phyloP scores from a whole-genome alignment of 2,329 filamentous ascomycete genomes.

The Hymenoscyphus repandus region DNA sequence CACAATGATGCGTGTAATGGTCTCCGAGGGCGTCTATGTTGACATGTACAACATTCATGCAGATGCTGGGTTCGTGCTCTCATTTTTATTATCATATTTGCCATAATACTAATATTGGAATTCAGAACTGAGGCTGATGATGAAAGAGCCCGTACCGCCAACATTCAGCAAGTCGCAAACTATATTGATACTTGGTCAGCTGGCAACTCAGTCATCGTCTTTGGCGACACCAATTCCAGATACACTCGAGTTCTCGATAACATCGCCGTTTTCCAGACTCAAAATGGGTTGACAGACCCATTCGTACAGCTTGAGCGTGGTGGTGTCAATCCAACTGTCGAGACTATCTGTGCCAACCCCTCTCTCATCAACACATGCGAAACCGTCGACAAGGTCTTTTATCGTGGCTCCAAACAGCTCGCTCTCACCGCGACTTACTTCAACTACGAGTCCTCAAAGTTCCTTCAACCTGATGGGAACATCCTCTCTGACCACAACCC shows the following conservation, averaged over 20 bases:
- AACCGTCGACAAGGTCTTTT: constrained; percentile 60
- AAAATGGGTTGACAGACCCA: constrained; percentile 50
- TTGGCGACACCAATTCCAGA: constrained; percentile 61
- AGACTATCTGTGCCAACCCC: constrained; percentile 52
- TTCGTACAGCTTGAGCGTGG: constrained; percentile 52
- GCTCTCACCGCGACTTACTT: constrained; percentile 44
- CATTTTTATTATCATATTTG: not conserved
- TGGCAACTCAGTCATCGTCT: constrained; percentile 58
- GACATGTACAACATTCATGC: constrained; percentile 64
- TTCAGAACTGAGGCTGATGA: constrained; percentile 42
- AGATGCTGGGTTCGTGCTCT: constrained; percentile 49
- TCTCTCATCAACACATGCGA: constrained; percentile 51
- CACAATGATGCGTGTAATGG: constrained; percentile 55
- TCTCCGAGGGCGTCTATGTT: constrained; percentile 49
- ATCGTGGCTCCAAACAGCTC: constrained; percentile 45
- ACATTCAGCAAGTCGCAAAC: constrained; percentile 53
- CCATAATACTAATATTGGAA: not conserved
- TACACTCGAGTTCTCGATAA: constrained; percentile 54
- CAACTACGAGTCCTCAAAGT: constrained; percentile 50
- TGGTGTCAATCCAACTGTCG: constrained; percentile 40
- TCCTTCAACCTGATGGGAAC: constrained; percentile 51
- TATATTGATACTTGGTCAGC: constrained; percentile 51
- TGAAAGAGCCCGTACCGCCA: constrained; percentile 49
- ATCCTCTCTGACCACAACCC: constrained; percentile 62
- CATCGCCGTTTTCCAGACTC: constrained; percentile 43